Percentiles rank a stretch among this genome's conserved stretches.
These are phyloP conservation scores for Nidula microcarpa DNA, from an alignment of 768 basidiomycete genomes.

Conservation along the genomic window DNA sequence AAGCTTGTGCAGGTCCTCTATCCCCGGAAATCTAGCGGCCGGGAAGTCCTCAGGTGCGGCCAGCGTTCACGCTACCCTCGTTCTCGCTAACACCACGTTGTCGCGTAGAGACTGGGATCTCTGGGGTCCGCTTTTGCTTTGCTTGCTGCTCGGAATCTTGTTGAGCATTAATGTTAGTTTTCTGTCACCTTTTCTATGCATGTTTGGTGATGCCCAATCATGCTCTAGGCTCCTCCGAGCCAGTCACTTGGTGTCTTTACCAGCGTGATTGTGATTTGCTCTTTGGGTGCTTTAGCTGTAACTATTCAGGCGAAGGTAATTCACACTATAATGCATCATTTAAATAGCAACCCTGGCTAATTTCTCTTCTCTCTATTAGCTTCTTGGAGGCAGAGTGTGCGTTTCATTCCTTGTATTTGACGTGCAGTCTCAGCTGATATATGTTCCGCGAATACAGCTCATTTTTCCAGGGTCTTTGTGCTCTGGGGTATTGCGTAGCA, in stretches of 20 bases:
- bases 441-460: constrained; percentile 42
- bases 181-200: neutral
- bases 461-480: constrained; percentile 96
- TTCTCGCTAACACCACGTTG: neutral
- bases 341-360: neutral
- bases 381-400: constrained; percentile 81
- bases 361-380: constrained; percentile 31
- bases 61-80: neutral
- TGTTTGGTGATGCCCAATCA: neutral
- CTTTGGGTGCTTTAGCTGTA: constrained; percentile 84
- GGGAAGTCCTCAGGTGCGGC: constrained; percentile 76
- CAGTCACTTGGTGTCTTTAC: constrained; percentile 92
- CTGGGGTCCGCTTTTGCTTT: constrained; percentile 91
- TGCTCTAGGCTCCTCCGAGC: constrained; percentile 68
- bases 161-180: constrained; percentile 74
- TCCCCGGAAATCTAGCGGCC: constrained; percentile 68
- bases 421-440: constrained; percentile 1
- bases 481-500: constrained; percentile 92
- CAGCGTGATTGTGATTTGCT: constrained; percentile 89
- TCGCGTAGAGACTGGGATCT: constrained; percentile 90
- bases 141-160: constrained; percentile 76
- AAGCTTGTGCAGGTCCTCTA: constrained; percentile 94
- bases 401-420: constrained; percentile 14
- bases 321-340: neutral
- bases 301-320: constrained; percentile 93